These are phyloP conservation scores for Ochetophila trinervis DNA, from an alignment of 306 rosid genomes.

Conservation along the genomic window DNA sequence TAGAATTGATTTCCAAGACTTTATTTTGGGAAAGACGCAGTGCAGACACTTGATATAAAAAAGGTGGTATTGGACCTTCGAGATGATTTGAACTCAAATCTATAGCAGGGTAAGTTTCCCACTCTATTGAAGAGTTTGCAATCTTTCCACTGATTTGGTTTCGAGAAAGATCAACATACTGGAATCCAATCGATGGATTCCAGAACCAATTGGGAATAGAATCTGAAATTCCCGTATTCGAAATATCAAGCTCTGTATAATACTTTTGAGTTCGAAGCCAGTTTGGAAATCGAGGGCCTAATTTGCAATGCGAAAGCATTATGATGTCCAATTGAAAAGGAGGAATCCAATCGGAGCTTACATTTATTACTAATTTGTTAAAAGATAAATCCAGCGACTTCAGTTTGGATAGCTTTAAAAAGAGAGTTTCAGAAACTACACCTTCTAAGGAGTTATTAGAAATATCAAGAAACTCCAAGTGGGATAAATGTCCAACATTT, in stretches of 20 bases:
- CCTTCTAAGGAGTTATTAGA: background rate
- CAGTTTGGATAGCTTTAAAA: conserved; percentile 10
- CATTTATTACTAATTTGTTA: conserved; percentile 2
- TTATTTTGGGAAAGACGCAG: background rate
- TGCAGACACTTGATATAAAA: background rate
- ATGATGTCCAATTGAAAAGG: background rate
- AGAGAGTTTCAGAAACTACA: background rate
- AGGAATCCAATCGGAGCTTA: conserved; percentile 10
- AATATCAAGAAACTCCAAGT: background rate
- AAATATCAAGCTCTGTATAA: background rate
- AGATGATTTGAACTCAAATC: background rate
- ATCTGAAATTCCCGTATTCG: conserved; percentile 5
- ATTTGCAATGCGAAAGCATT: accelerated
- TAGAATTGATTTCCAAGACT: background rate
- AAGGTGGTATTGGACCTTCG: background rate
- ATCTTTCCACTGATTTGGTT: background rate
- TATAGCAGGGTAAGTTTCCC: accelerated
- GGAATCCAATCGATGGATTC: background rate
- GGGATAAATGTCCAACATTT: background rate
- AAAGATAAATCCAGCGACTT: background rate
- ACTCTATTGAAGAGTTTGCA: background rate
- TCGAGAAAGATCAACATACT: background rate
- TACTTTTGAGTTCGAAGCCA: conserved; percentile 26
- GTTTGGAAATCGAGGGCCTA: conserved; percentile 17
- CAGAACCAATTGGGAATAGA: conserved; percentile 15